Evolutionary conservation across 2,329 filamentous ascomycete species (phyloP).

Genomic region (Aspergillus ustus): DNA sequence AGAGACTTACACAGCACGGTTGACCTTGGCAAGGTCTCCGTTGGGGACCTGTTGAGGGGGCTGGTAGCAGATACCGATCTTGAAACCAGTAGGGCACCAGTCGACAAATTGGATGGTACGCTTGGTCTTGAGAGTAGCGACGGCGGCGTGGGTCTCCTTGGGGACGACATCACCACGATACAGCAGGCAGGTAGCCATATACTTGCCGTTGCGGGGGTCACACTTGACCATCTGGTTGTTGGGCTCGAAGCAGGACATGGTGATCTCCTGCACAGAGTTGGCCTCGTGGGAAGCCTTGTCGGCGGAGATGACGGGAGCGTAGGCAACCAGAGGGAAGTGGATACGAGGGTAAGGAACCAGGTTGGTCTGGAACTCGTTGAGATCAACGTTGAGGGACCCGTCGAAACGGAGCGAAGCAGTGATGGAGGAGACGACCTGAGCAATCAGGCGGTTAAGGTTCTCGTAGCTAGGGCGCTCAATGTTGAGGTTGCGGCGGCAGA

Average conservation of each 20-base stretch:
- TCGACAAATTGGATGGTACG: conserved; percentile 99
- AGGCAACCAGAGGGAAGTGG: conserved; percentile 98
- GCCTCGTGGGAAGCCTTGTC: conserved; percentile 96
- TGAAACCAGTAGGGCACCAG: conserved; percentile 99
- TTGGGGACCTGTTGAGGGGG: conserved; percentile 94
- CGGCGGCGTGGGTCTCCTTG: conserved; percentile 90
- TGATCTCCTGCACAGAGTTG: conserved; percentile 98
- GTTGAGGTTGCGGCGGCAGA: conserved; percentile 95
- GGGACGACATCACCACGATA: conserved; percentile 98
- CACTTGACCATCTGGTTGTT: conserved; percentile 99
- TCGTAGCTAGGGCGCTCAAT: conserved; percentile 98
- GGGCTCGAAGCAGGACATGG: conserved; percentile 98
- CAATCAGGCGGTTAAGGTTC: conserved; percentile 98
- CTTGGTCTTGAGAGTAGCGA: conserved; percentile 98
- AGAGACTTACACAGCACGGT: conserved; percentile 87
- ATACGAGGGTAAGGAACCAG: conserved; percentile 98
- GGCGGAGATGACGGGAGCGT: conserved; percentile 90
- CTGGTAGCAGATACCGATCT: conserved; percentile 99
- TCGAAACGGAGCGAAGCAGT: conserved; percentile 98
- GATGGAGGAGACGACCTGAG: conserved; percentile 98
- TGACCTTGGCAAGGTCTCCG: conserved; percentile 95
- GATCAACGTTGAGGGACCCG: conserved; percentile 96
- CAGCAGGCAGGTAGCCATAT: conserved; percentile 98
- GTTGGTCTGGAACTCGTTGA: conserved; percentile 99
- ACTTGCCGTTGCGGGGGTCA: conserved; percentile 97